These are phyloP conservation scores for Lactarius sp. DNA, from an alignment of 768 basidiomycete species.

Conservation along the genomic window DNA sequence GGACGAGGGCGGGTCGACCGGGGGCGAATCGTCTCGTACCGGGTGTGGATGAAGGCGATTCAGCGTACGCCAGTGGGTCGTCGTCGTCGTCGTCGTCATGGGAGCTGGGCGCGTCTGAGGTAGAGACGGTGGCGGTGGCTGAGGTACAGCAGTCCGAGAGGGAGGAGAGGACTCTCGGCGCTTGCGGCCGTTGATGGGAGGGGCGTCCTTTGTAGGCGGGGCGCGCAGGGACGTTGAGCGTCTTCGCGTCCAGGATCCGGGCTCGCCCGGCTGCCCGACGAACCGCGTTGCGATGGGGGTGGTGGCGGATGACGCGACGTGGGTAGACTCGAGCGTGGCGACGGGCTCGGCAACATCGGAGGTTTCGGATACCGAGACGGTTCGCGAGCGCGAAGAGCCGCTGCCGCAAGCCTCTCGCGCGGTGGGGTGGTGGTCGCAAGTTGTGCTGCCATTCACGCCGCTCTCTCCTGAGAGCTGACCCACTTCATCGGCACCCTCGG, in stretches of 20 bases:
- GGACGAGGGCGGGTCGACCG: conserved; percentile 10
- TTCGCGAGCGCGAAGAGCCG: conserved; percentile 16
- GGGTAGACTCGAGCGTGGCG: background rate
- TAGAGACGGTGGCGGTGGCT: background rate
- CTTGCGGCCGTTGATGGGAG: background rate
- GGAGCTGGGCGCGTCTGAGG: background rate
- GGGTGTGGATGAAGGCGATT: background rate
- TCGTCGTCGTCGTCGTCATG: background rate
- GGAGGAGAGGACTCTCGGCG: conserved; percentile 15
- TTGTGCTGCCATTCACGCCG: background rate
- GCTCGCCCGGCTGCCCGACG: background rate
- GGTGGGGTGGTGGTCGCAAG: background rate
- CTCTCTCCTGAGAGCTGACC: background rate
- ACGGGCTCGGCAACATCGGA: conserved; percentile 7
- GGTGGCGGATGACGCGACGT: conserved; percentile 5
- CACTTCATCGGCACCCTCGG: conserved; percentile 7
- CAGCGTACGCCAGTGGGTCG: background rate
- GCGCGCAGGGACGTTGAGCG: conserved; percentile 12
- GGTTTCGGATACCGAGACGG: conserved; percentile 13
- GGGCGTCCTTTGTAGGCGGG: background rate
- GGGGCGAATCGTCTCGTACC: conserved; percentile 4
- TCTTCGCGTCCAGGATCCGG: conserved; percentile 8
- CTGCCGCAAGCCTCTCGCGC: background rate
- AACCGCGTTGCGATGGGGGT: background rate
- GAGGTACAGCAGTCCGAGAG: background rate